Conservation (phyloP, 768 basidiomycete species). For the Lentinula guzmanii region DNA sequence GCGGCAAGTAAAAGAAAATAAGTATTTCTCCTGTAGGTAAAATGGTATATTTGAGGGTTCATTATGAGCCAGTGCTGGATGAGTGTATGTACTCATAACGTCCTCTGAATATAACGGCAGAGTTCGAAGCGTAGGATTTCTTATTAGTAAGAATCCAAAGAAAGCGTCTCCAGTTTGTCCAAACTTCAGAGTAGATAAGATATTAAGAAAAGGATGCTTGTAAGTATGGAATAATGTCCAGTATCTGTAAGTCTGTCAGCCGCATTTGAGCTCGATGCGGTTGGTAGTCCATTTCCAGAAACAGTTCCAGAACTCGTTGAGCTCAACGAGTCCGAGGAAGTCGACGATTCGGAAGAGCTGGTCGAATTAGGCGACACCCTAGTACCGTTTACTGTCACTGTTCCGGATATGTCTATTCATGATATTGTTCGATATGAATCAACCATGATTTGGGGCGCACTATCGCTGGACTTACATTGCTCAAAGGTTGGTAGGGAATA, state of each 20-base stretch:
- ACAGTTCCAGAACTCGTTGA: neutral
- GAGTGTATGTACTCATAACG: too few relatives aligned
- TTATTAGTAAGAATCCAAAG: too few relatives aligned
- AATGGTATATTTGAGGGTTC: too few relatives aligned
- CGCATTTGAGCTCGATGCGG: neutral
- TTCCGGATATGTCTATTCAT: neutral
- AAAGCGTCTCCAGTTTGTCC: neutral
- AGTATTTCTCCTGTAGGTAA: too few relatives aligned
- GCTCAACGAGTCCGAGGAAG: neutral
- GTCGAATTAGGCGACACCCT: neutral
- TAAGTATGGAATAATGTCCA: too few relatives aligned
- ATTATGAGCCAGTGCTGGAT: too few relatives aligned
- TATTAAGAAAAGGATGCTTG: neutral
- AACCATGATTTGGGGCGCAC: too few relatives aligned
- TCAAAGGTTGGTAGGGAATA: conserved; percentile 36
- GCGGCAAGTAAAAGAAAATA: too few relatives aligned
- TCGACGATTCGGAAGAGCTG: neutral
- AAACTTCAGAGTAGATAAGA: neutral
- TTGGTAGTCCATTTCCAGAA: neutral
- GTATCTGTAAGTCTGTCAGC: neutral
- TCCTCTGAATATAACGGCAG: too few relatives aligned
- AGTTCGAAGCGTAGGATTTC: too few relatives aligned
- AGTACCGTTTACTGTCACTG: neutral
- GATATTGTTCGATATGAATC: too few relatives aligned
- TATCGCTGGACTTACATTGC: conserved; percentile 31